Conservation (phyloP, 768 basidiomycete species). For the Hygrophoropsis aurantiaca region DNA sequence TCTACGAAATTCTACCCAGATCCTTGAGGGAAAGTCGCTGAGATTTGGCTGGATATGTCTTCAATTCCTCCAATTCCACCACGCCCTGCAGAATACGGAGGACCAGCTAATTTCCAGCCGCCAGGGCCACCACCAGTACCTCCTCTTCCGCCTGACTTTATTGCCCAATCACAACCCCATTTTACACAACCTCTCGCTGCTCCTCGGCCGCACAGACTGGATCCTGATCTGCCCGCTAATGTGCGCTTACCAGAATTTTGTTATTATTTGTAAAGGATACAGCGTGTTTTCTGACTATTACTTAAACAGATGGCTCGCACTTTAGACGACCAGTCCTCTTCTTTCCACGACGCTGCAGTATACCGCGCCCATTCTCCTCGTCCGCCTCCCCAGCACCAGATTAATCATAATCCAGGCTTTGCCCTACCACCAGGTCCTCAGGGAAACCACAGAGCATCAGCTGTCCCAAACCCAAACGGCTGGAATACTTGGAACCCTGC, state of each 20-base stretch:
- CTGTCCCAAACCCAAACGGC: slow-evolving; percentile 16
- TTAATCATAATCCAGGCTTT: slow-evolving; percentile 17
- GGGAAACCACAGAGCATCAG: slow-evolving; percentile 8
- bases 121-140: slow-evolving; percentile 47
- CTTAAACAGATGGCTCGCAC: slow-evolving; percentile 59
- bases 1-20: no score
- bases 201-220: slow-evolving; percentile 63
- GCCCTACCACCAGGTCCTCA: slow-evolving; percentile 7
- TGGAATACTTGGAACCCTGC: slow-evolving; percentile 24
- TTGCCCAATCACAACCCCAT: slow-evolving; percentile 43
- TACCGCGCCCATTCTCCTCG: slow-evolving; percentile 23
- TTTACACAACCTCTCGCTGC: slow-evolving; percentile 59
- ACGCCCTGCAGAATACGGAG: slow-evolving; percentile 13
- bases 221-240: slow-evolving; percentile 60
- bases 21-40: slow-evolving; percentile 13
- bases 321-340: slow-evolving; percentile 48
- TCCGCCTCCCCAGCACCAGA: slow-evolving; percentile 18
- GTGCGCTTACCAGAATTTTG: slow-evolving; percentile 52
- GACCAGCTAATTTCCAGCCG: slow-evolving; percentile 9
- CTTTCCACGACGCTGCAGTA: slow-evolving; percentile 20
- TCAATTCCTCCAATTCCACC: slow-evolving; percentile 32
- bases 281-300: slow-evolving; percentile 16
- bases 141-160: slow-evolving; percentile 44
- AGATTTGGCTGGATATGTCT: slow-evolving; percentile 18
- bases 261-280: slow-evolving; percentile 2